These are phyloP conservation scores for Peniophora sp. DNA, from an alignment of 1,284 basidiomycete genomes.

Conservation along the genomic window DNA sequence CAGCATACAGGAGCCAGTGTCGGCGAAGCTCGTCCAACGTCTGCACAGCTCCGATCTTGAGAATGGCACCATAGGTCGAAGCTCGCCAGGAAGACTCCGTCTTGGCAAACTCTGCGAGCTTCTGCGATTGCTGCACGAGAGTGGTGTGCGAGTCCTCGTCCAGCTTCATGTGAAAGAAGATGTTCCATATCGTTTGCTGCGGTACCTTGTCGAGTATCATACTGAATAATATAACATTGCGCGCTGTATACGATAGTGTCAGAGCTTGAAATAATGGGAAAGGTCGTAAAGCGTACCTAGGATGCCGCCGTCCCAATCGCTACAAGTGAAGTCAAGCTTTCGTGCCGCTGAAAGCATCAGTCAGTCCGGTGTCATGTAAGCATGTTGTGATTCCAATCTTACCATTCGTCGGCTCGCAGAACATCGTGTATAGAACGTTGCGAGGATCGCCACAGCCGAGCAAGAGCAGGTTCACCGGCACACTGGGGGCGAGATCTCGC, in stretches of 20 bases:
- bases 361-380: too few relatives aligned
- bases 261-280: background rate
- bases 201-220: conserved; percentile 25
- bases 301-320: conserved; percentile 49
- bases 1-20: background rate
- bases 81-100: background rate
- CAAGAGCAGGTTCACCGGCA: conserved; percentile 38
- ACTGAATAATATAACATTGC: conserved; percentile 30
- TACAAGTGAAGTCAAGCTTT: conserved; percentile 50
- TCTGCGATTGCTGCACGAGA: conserved; percentile 36
- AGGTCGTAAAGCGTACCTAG: conserved; percentile 30
- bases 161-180: conserved; percentile 49
- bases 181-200: conserved; percentile 36
- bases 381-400: background rate
- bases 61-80: background rate
- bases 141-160: conserved; percentile 29
- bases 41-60: background rate
- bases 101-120: conserved; percentile 22
- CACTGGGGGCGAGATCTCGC: conserved; percentile 36
- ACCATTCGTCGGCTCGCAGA: conserved; percentile 1
- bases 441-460: conserved; percentile 52
- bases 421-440: conserved; percentile 43
- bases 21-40: background rate
- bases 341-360: conserved; percentile 21
- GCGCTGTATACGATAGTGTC: conserved; percentile 20